These are phyloP conservation scores for Lithohypha guttulata DNA, from an alignment of 2,329 filamentous ascomycete genomes.

Conservation along the genomic window DNA sequence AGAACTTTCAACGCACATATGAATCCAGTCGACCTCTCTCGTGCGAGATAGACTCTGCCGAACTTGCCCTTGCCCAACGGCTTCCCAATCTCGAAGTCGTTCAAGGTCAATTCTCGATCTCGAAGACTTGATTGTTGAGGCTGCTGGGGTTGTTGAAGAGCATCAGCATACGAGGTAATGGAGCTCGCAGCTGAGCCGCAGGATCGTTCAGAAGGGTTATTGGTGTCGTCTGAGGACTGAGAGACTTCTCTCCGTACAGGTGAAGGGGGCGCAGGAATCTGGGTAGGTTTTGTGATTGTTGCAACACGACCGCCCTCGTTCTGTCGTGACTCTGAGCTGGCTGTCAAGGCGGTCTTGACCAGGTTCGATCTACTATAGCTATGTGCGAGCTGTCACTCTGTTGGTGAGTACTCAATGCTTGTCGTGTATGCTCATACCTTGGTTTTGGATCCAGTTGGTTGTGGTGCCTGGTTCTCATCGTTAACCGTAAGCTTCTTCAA, in stretches of 20 bases:
- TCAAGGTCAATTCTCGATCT: constrained; percentile 58
- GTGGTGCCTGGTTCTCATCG: constrained; percentile 66
- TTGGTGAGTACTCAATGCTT: no score
- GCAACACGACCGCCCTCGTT: constrained; percentile 52
- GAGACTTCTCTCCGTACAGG: constrained; percentile 43
- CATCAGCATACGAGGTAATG: constrained; percentile 24
- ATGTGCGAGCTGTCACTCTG: no score
- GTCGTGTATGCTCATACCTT: no score
- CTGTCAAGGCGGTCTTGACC: constrained; percentile 74
- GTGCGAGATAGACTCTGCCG: constrained; percentile 72
- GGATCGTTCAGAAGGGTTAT: constrained; percentile 16
- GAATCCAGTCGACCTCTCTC: constrained; percentile 67
- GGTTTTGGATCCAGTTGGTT: constrained; percentile 55
- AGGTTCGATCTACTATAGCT: constrained; percentile 63
- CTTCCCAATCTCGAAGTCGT: constrained; percentile 89
- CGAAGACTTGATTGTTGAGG: constrained; percentile 30
- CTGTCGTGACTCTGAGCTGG: constrained; percentile 53
- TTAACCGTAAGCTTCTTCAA: constrained; percentile 84
- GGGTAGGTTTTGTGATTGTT: constrained; percentile 26
- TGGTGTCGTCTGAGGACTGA: constrained; percentile 40
- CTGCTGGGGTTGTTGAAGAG: constrained; percentile 45
- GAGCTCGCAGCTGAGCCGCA: constrained; percentile 22
- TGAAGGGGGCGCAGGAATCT: constrained; percentile 34
- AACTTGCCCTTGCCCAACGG: constrained; percentile 82
- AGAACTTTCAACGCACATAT: constrained; percentile 79